Evolutionary conservation across 192 early-diverging fungal genomes (phyloP), one percentile per base, ranked within the genome.

Genomic region (Thamnidium elegans): DNA sequence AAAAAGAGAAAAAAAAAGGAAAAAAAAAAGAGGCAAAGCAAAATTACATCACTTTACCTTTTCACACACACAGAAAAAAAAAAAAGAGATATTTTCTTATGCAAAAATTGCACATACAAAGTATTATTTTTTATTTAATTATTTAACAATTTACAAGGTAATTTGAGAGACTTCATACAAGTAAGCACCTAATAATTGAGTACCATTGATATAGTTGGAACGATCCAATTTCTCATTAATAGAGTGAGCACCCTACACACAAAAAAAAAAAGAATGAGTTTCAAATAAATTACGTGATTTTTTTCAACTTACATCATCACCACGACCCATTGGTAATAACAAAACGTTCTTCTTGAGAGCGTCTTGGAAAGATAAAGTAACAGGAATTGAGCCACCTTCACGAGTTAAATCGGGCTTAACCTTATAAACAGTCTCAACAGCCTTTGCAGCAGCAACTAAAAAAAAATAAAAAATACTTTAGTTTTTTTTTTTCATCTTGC

Each of bases 321-420:
- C 79, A 20, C 91, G 84, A 58, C 95, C 96, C 94, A 99, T 96
- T 34, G 96, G 96, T 68, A 99, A 81, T 68, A 99, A 84, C 55
- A 99, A 77, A 20, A 95, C 92, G 69, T 88, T 94, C 81, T 89
- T 90, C 59, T 90, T 77, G 19, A 99, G 79, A 43, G 91, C 90
- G 70, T 99, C 94, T 84, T 99, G 94, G 84, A 99, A 99, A 6
- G 92, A 94, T 60, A 99, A 81, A 8, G 97, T 99, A 13, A 99
- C 95, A 20, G 97, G 97, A 70, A 99, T 99, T 31, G 91, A 93
- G 7, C 97, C 97, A 62, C 95, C 96, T 84, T 99, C 97, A 72
- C 97, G 90, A 23, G 95, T 99, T 72, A 92, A 81, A 70, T 99
- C 97, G 58, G 97, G 97, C 78, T 86, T 92, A 65, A 90, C 89